Evolutionary conservation across 768 basidiomycete genomes (phyloP), one percentile per base, ranked within the genome.

Genomic region (Xerocomellus amylosporus): DNA sequence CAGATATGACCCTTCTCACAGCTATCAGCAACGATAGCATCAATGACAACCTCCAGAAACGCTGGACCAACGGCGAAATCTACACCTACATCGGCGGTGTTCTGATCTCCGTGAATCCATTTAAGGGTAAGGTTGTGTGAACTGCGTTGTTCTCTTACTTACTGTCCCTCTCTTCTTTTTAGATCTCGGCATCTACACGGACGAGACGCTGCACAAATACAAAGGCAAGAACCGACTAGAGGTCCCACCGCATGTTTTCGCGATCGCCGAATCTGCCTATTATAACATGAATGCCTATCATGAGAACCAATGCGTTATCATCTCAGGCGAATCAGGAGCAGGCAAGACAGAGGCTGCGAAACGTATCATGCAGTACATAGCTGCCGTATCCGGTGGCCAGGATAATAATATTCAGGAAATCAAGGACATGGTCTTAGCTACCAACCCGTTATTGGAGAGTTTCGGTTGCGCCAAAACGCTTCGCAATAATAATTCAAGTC

Each of bases 21-120:
- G 96, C 92, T 46, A 98, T 98, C 78, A 93, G 90, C 71, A 97
- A 99, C 71, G 96, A 98, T 65, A 87, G 86, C 61, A 86, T 99
- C 82, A 98, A 99, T 71, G 93, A 97, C 49, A 99, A 99, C 71
- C 80, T 99, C 58, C 87, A 97, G 81, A 94, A 96, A 74, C 84
- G 97, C 59, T 98, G 92, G 88, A 87, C 84, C 54, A 94, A 87
- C 63, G 89, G 78, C 51, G 97, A 99, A 74, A 99, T 99, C 63
- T 99, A 99, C 71, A 98, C 97, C 8, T 99, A 98, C 72, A 98
- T 99, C 73, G 97, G 97, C n/a, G 79, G 88, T 62, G 97, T 99
- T 26, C 73, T 99, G 61, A 96, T 99, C 64, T 99, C 97, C n/a
- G 97, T 99, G 61, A 99, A 98, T 74, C 97, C 97, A 5, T 98